Evolutionary conservation across 2,329 filamentous ascomycete genomes (phyloP).

Genomic region (Metarhizium guizhouense): DNA sequence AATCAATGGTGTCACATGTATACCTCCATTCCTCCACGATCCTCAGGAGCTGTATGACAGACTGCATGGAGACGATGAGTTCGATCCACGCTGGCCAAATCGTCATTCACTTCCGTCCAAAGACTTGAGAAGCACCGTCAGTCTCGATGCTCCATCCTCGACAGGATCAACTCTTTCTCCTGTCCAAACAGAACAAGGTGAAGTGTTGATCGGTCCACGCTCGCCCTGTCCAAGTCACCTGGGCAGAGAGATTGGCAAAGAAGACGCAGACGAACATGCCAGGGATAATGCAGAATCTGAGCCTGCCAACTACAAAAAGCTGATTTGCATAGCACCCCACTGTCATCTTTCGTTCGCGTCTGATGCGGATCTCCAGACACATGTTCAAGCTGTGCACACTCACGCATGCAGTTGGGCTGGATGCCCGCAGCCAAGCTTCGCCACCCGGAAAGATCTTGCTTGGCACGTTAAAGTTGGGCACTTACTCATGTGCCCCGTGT

Average conservation of each 20-base stretch:
- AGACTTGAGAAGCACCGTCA: slow-evolving; percentile 16
- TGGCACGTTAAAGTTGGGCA: too few relatives aligned
- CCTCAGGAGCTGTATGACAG: too few relatives aligned
- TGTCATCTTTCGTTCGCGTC: too few relatives aligned
- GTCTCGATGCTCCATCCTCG: slow-evolving; percentile 19
- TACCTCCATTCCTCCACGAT: too few relatives aligned
- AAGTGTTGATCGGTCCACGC: slow-evolving; percentile 9
- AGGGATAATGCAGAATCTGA: too few relatives aligned
- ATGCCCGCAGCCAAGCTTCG: slow-evolving; percentile 27
- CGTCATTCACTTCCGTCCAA: background rate
- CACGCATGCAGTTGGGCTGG: slow-evolving; percentile 31
- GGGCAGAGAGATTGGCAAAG: too few relatives aligned
- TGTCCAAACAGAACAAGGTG: slow-evolving; percentile 18
- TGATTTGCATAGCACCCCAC: too few relatives aligned
- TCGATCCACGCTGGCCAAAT: background rate
- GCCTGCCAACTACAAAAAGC: too few relatives aligned
- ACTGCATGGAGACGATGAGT: too few relatives aligned
- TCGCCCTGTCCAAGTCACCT: slow-evolving; percentile 5
- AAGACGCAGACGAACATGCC: too few relatives aligned
- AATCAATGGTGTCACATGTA: too few relatives aligned
- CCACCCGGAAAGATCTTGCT: slow-evolving; percentile 13
- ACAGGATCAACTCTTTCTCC: slow-evolving; percentile 21
- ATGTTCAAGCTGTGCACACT: slow-evolving; percentile 18
- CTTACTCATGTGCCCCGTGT: too few relatives aligned
- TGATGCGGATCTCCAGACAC: slow-evolving; percentile 11